phyloP scores from a whole-genome alignment of 1,139 yeast genomes.

The Yamadazyma triangularis region DNA sequence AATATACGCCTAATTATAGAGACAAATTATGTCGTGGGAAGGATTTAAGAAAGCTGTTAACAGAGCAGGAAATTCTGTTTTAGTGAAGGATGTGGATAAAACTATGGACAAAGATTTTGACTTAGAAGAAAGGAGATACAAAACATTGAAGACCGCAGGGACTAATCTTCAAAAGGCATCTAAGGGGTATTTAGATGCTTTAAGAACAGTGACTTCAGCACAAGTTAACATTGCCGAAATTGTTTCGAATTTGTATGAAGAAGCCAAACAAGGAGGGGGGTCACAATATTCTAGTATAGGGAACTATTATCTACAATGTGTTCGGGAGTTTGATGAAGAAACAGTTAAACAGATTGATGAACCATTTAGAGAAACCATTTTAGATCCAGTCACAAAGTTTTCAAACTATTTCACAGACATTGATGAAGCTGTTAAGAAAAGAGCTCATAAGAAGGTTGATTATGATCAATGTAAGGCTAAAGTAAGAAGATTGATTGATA shows the following conservation, averaged over 20 bases:
- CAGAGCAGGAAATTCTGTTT: constrained; percentile 89
- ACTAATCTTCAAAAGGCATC: constrained; percentile 80
- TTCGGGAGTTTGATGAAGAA: constrained; percentile 86
- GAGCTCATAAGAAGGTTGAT: constrained; percentile 87
- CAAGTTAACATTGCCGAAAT: constrained; percentile 96
- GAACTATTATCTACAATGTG: constrained; percentile 76
- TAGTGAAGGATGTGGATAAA: constrained; percentile 85
- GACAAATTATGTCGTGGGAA: constrained; percentile 86
- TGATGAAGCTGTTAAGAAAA: constrained; percentile 91
- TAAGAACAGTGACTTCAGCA: constrained; percentile 92
- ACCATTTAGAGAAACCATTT: constrained; percentile 91
- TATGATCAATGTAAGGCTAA: constrained; percentile 88
- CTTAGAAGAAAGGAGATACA: constrained; percentile 87
- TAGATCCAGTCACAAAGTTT: constrained; percentile 88
- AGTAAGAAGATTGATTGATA: constrained; percentile 78
- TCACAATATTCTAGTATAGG: constrained; percentile 59
- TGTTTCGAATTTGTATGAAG: constrained; percentile 89
- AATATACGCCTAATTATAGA: no score
- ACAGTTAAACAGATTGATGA: constrained; percentile 95
- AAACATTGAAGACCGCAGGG: constrained; percentile 78
- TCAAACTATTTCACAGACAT: constrained; percentile 80
- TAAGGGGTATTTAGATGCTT: constrained; percentile 87
- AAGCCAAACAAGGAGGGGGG: constrained; percentile 66
- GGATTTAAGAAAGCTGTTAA: constrained; percentile 96
- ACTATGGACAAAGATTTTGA: constrained; percentile 91